Percentiles rank a stretch among this genome's conserved stretches.
Conservation (phyloP, 352 stramenopile genomes). For the Globisporangium takayamanum region DNA sequence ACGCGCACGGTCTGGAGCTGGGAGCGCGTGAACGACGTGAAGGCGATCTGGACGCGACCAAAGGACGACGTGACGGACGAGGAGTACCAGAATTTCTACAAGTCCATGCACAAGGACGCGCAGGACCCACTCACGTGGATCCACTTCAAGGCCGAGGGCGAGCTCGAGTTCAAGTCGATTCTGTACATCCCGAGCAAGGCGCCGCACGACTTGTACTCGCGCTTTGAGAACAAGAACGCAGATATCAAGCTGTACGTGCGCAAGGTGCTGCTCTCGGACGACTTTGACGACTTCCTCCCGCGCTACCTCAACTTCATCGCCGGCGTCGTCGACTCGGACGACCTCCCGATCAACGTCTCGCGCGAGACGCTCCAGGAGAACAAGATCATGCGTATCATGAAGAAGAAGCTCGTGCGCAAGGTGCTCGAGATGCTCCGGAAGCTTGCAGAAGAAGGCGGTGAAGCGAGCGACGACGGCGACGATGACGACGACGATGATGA, state of each 20-base stretch:
- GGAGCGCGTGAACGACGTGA: conserved; percentile 95
- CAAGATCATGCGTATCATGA: conserved; percentile 99
- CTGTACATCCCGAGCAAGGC: conserved; percentile 94
- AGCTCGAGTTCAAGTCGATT: conserved; percentile 99
- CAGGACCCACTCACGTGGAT: conserved; percentile 93
- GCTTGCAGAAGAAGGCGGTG: conserved; percentile 88
- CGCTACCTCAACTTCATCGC: conserved; percentile 98
- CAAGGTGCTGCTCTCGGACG: conserved; percentile 98
- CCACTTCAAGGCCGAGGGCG: conserved; percentile 99
- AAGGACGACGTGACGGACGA: conserved; percentile 97
- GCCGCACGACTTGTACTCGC: conserved; percentile 83
- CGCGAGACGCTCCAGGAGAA: conserved; percentile 99
- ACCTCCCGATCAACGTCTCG: conserved; percentile 99
- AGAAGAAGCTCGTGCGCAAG: conserved; percentile 99
- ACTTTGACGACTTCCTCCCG: conserved; percentile 97
- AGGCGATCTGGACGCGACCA: conserved; percentile 96
- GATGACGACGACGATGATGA: conserved; percentile 47
- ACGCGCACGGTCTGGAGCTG: conserved; percentile 93
- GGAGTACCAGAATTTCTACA: conserved; percentile 99
- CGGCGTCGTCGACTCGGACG: conserved; percentile 99
- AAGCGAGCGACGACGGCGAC: conserved; percentile 51
- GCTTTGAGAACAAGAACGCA: conserved; percentile 89
- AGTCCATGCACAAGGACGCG: conserved; percentile 90
- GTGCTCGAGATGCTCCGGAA: conserved; percentile 98
- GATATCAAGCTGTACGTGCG: conserved; percentile 97